phyloP scores from a whole-genome alignment of 140 eudicot species.

The Oenanthe javanica region DNA sequence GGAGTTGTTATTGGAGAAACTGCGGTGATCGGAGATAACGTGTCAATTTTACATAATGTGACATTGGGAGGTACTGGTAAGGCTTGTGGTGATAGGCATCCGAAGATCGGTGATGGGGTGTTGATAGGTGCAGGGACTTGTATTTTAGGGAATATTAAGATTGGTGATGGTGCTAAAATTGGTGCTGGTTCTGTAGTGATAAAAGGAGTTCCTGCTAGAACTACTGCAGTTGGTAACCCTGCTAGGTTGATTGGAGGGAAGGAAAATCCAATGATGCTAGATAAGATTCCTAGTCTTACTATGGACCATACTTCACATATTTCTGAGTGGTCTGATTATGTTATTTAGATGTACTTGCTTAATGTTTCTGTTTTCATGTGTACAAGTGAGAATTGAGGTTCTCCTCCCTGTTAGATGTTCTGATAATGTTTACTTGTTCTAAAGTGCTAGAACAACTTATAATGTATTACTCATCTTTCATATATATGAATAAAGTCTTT shows the following conservation, averaged over 20 bases:
- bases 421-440: conserved; percentile 5
- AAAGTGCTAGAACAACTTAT: conserved; percentile 6
- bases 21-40: conserved; percentile 56
- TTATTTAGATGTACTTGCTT: conserved; percentile 23
- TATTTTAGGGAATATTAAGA: conserved; percentile 52
- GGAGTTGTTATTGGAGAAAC: conserved; percentile 59
- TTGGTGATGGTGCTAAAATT: conserved; percentile 62
- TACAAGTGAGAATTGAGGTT: conserved; percentile 12
- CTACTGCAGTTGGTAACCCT: conserved; percentile 72
- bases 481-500: background rate
- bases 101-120: conserved; percentile 62
- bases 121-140: conserved; percentile 65
- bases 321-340: conserved; percentile 56
- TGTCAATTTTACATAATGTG: conserved; percentile 63
- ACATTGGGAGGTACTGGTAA: conserved; percentile 65
- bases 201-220: conserved; percentile 51
- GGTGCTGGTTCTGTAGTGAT: conserved; percentile 73
- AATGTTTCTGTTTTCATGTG: background rate
- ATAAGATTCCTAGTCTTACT: conserved; percentile 58
- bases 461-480: background rate
- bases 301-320: conserved; percentile 74
- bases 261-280: conserved; percentile 46
- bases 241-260: conserved; percentile 63
- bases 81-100: conserved; percentile 50
- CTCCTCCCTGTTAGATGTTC: background rate